A percentile compares a stretch with the other conserved stretches of the same genome.
Evolutionary conservation across 2,329 filamentous ascomycete genomes (phyloP).

Genomic region (Penicillium thymicola): DNA sequence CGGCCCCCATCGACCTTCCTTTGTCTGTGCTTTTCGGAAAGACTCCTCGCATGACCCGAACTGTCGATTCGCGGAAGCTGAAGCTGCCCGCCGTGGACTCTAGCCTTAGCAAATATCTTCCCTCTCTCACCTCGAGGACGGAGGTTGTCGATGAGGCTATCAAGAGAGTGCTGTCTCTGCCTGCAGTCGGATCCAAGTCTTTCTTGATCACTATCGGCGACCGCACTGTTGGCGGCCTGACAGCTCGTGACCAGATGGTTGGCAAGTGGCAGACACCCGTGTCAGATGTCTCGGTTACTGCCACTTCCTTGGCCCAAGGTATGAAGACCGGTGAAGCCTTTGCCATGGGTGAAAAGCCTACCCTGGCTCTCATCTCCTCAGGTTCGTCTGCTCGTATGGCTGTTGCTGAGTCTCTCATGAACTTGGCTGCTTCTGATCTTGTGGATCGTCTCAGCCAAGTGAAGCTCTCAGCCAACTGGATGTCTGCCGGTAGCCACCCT

Average conservation of each 20-base stretch:
- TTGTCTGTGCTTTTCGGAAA: slow-evolving; percentile 88
- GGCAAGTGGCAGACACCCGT: slow-evolving; percentile 95
- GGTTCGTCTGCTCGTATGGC: slow-evolving; percentile 94
- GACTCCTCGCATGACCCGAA: slow-evolving; percentile 73
- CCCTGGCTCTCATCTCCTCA: slow-evolving; percentile 82
- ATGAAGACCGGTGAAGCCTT: slow-evolving; percentile 88
- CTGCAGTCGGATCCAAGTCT: slow-evolving; percentile 91
- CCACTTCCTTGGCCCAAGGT: slow-evolving; percentile 71
- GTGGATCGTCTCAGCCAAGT: slow-evolving; percentile 73
- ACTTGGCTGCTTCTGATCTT: slow-evolving; percentile 77
- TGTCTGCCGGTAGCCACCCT: slow-evolving; percentile 91
- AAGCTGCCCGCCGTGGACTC: slow-evolving; percentile 71
- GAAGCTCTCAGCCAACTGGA: slow-evolving; percentile 95
- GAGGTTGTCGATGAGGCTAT: slow-evolving; percentile 66
- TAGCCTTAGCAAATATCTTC: slow-evolving; percentile 64
- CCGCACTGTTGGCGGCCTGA: slow-evolving; percentile 84
- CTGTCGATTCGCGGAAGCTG: slow-evolving; percentile 67
- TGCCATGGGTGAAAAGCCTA: slow-evolving; percentile 92
- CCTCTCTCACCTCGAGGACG: slow-evolving; percentile 48
- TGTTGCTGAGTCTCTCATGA: slow-evolving; percentile 89
- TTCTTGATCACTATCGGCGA: slow-evolving; percentile 98
- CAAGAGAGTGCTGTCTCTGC: slow-evolving; percentile 76
- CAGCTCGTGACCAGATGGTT: slow-evolving; percentile 89
- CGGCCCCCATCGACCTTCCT: slow-evolving; percentile 80
- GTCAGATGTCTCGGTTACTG: slow-evolving; percentile 88